Base-by-base conservation (phyloP, 192 early-diverging fungal species). In the Coemansia sp. region DNA sequence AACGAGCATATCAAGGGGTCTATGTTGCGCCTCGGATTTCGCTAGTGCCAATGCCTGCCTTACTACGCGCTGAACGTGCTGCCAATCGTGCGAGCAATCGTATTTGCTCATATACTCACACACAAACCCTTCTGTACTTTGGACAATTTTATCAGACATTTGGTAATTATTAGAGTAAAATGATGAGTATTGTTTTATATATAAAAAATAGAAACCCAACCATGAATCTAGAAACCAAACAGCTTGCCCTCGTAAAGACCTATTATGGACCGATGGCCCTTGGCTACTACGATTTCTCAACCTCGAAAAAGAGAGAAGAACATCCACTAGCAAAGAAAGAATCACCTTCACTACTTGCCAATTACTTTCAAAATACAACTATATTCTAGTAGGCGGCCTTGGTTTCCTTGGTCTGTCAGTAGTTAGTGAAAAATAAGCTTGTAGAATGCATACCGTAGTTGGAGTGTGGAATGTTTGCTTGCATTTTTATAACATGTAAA, bases 61-160 rank as follows among this genome's bases (percentile, higher is more conserved):
- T 30, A 87, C 86, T 6, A 91, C 90, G 16, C 90, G 85, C 62
- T 90, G 82, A 3, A 91, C 88, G 74, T 91, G 90, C 6, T 86
- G 64, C 84, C 82, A 88, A 67, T 91, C 90, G 67, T 91, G 90
- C 3, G 90, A 91, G 58, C 88, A 88, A 60, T 91, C 90, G 38
- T 88, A 88, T 32, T 72, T 76, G 35, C 67, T 67, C 90, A 91
- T 91, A 60, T 89, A 89, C 40, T 81, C 79, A 42, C 75, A 77
- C 37, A 90, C 90, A 70, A 90, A 85, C 10, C 57, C 44, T 44
- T 86, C 82, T 16, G 90, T 85, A 28, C 74, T 66, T 5, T 43
- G 14, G 13, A 43, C 42, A 16, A 43, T 43, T 16, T 43, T 43
- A 43, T 16, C 42, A 43, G 42, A 43, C 42, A 43, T 43, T 43